A percentile compares a stretch with the other conserved stretches of the same genome.
These are phyloP conservation scores for Phytophthora ohioensis DNA, from an alignment of 352 stramenopile genomes.

Conservation along the genomic window DNA sequence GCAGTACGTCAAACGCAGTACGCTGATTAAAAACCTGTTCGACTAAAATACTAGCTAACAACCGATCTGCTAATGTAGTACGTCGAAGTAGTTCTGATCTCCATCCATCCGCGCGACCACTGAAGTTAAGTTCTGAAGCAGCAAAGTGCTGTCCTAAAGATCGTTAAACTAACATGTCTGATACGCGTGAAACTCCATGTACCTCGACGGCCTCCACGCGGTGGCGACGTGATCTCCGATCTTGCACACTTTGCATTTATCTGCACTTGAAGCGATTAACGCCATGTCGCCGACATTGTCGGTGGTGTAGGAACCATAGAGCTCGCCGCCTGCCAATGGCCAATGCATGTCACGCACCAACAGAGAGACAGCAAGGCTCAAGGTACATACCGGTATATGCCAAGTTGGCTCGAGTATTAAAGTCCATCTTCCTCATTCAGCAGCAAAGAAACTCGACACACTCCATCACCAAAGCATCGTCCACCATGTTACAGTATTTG, in stretches of 20 bases:
- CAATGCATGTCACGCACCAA: background rate
- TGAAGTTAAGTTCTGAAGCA: background rate
- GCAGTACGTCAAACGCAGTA: too few relatives aligned
- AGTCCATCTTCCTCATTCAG: conserved; percentile 17
- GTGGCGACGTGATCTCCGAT: background rate
- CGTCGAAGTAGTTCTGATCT: too few relatives aligned
- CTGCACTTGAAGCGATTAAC: conserved; percentile 7
- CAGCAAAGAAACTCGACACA: conserved; percentile 3
- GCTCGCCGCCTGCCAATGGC: background rate
- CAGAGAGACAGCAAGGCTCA: conserved; percentile 1
- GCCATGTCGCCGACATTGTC: background rate
- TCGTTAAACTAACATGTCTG: too few relatives aligned
- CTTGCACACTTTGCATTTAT: conserved; percentile 12
- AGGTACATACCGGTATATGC: too few relatives aligned
- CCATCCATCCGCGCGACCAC: background rate
- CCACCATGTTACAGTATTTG: background rate
- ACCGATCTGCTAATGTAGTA: too few relatives aligned
- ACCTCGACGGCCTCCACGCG: background rate
- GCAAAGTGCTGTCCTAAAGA: too few relatives aligned
- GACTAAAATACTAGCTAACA: too few relatives aligned
- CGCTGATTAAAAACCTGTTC: too few relatives aligned
- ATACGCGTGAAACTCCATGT: too few relatives aligned
- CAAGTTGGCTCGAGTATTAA: background rate
- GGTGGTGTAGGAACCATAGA: background rate
- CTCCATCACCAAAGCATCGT: background rate